Evolutionary conservation across 768 basidiomycete genomes (phyloP), one percentile per base, ranked within the genome.

Genomic region (Boletus rubescentipes): DNA sequence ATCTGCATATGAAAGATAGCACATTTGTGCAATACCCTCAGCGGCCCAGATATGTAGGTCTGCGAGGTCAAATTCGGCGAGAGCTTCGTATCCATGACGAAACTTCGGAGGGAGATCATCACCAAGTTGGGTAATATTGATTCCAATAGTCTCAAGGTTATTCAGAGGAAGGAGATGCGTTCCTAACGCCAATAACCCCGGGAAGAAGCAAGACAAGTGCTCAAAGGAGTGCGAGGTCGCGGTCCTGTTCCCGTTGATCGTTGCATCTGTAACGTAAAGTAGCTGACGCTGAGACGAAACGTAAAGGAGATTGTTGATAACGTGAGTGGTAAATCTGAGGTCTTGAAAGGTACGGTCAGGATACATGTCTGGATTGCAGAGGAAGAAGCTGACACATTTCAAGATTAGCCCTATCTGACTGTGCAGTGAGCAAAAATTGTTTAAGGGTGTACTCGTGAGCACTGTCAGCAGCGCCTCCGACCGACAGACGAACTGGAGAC

Each of bases 391-490:
- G 75, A 89, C 88, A 90, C 78, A 87, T 79, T 64, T 84, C 80
- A 5, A 89, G 71, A 54, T 78, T 83, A 14, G 68, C 69, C 62
- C 75, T 80, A 63, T 90, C 87, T 5, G 77, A 78, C 60, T 79
- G 77, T 12, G 78, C 84, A 7, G 85, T 86, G 43, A 90, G 73
- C 9, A 91, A 71, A 67, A 84, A 88, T 49, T 85, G 80, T 62
- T 91, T 91, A 52, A 91, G 77, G 26, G 86, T 78, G 62, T 91
- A 91, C 68, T 91, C 89, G 56, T 91, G 88, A 11, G 79, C 80
- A 61, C 89, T 90, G 62, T 91, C 89, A 7, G 86, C 84, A 48
- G 77, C 75, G 8, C 80, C 82, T 26, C 87, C 89, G 8, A 89
- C 81, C 2, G 86, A 83, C 7, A 85, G 53, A 59, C 71, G 78